Percentiles rank a stretch among this genome's conserved stretches.
These are phyloP conservation scores for Coelastrella sp. DNA, from an alignment of 139 green algal species.

Conservation along the genomic window DNA sequence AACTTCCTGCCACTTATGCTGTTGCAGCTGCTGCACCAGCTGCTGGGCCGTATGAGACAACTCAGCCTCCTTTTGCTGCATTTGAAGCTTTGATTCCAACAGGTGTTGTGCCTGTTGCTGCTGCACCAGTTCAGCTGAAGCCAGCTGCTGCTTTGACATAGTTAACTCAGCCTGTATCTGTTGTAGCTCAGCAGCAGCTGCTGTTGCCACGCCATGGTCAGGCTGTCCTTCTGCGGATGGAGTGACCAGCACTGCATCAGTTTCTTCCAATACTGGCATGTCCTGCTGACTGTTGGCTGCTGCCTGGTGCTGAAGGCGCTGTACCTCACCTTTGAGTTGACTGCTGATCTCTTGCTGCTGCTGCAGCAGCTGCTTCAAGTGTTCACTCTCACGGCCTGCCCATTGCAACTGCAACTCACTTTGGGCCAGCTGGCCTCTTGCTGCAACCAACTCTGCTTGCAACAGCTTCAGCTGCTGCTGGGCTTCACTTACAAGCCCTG, in stretches of 20 bases:
- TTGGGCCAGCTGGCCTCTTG: not conserved
- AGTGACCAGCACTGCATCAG: not conserved
- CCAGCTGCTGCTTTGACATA: not conserved
- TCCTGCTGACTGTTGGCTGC: not conserved
- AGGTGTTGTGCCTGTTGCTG: not conserved
- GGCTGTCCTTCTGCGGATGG: not conserved
- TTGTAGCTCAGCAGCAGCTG: not conserved
- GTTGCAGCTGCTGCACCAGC: conserved; percentile 34
- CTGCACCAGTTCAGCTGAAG: not conserved
- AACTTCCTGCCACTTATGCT: conserved; percentile 11
- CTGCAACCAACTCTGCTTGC: not conserved
- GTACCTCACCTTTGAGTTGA: not conserved
- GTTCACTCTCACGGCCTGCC: not conserved
- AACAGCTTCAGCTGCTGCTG: not conserved
- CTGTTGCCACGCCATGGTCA: not conserved
- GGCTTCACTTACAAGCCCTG: not conserved
- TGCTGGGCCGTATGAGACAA: not conserved
- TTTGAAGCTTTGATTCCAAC: not conserved
- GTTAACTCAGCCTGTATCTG: not conserved
- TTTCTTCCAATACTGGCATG: not conserved
- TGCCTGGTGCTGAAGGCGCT: conserved; percentile 9
- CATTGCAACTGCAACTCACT: conserved; percentile 22
- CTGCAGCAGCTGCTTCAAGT: conserved; percentile 35
- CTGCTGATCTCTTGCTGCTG: conserved; percentile 30
- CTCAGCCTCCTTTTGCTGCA: conserved; percentile 2